Evolutionary conservation across 345 rosid genomes (phyloP).

Genomic region (Viola odorata): DNA sequence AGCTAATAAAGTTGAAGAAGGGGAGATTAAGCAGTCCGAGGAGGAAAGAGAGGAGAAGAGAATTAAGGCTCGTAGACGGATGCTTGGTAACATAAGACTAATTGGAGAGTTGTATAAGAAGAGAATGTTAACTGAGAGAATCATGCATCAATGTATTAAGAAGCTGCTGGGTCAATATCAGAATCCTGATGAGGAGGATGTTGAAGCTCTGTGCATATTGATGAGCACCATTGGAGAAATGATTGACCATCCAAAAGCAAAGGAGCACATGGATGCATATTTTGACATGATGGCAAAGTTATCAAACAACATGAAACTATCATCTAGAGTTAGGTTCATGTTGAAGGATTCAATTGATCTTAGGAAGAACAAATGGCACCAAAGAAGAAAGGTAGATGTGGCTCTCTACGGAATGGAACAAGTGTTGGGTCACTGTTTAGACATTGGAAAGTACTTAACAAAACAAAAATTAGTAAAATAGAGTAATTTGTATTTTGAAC

Average conservation of each 20-base stretch:
- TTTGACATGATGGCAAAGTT: slow-evolving; percentile 64
- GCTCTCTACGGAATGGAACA: no score
- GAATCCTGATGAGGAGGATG: slow-evolving; percentile 86
- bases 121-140: slow-evolving; percentile 84
- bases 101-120: slow-evolving; percentile 96
- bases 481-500: no score
- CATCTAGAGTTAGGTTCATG: slow-evolving; percentile 91
- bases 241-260: slow-evolving; percentile 72
- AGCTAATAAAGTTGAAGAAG: slow-evolving; percentile 79
- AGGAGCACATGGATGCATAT: slow-evolving; percentile 65
- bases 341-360: slow-evolving; percentile 81
- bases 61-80: slow-evolving; percentile 73
- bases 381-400: slow-evolving; percentile 99
- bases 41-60: slow-evolving; percentile 90
- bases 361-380: slow-evolving; percentile 93
- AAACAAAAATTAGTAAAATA: no score
- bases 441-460: no score
- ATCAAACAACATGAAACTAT: slow-evolving; percentile 63
- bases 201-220: slow-evolving; percentile 86
- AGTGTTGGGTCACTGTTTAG: no score
- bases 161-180: slow-evolving; percentile 67
- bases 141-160: slow-evolving; percentile 84
- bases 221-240: slow-evolving; percentile 93
- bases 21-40: slow-evolving; percentile 60
- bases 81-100: slow-evolving; percentile 94